Evolutionary conservation across 2,329 filamentous ascomycete species (phyloP), one percentile per base, ranked within the genome.

Genomic region (Clonostachys chloroleuca): DNA sequence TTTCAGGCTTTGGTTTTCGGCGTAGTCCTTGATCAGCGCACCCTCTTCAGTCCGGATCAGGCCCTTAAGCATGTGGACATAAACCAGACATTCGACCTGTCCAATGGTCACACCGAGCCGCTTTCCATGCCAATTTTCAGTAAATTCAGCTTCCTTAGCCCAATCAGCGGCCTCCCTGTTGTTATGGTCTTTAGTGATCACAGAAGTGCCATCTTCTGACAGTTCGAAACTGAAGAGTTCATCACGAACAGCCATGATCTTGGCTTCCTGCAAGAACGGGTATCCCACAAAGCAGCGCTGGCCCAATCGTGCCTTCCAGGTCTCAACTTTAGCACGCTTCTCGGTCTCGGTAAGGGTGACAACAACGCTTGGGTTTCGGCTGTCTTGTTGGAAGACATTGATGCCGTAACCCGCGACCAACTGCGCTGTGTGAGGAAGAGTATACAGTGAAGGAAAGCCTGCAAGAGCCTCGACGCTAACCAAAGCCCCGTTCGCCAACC

Each of bases 301-400:
- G 41, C 92, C 92, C 41, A 99, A 77, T 61, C 90, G 92, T 44
- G 74, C 69, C 63, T 90, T 89, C 47, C 92, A 92, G 47, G 80
- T 71, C 54, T 88, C 83, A 18, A 84, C 75, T 53, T 81, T 87
- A 43, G 86, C 84, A 35, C 86, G 83, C 49, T 72, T 69, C 52
- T 92, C 89, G 1, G 88, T 81, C 36, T 89, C 86, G 34, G 84
- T 77, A 44, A 99, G 74, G 3, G 89, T 96, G 48, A 97, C 80
- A 20, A 97, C 82, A 83, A 97, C 92, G 66, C 92, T 99, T 66
- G 96, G 92, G 60, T 97, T 97, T 44, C 90, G 86, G 63, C 92
- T 96, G 56, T 97, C 94, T 56, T 92, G 84, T 62, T 96, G 91
- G 72, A 99, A 99, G 34, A 99, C 90, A 52, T 86, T 94, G 51